Base-by-base conservation (phyloP, 495 filamentous ascomycete genomes). In the Neohortaea acidophila region DNA sequence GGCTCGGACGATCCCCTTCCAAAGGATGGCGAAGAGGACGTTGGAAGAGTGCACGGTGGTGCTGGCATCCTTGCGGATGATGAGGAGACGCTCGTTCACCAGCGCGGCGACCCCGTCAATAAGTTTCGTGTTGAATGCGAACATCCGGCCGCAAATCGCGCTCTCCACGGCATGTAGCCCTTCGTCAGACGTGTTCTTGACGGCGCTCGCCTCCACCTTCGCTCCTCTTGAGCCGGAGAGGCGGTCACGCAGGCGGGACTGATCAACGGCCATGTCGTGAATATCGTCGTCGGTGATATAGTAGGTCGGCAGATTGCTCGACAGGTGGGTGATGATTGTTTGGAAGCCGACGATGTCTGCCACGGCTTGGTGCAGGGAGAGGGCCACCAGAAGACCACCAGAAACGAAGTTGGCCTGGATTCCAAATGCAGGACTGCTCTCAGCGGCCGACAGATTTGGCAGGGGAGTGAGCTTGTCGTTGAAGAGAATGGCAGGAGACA, bases 11-110 rank as follows among this genome's bases (percentile, higher is more conserved):
- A 42, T 19, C 15, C 25, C 39, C 21, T 34, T 35, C 39, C 31
- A 42, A 15, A 42, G 39, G 17, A 42, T 34, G 14, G 30, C 31
- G 11, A 31, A 21, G 7, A 42, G n/a, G 15, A 14, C 19, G 39
- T 42, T 20, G 18, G 35, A 34, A 12, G 13, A 14, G 19, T 21
- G 35, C 19, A 34, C 23, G 22, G 27, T 29, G 13, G 22, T 28
- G 2, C 2, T 1, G 2, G 18, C 2, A 2, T 28, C 23, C 15
- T 33, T 24, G 5, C 27, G 17, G 19, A 25, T 2, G 29, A 26
- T n/a, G 17, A 34, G 30, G 30, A 25, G 35, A 7, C 39, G 29
- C 2, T 17, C 17, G 19, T 42, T 42, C 19, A 42, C 21, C 13
- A 19, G 9, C 13, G 18, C 17, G n/a, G 15, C 26, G 3, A 25